phyloP scores from a whole-genome alignment of 257 asterid species.

The Echites panduratus region DNA sequence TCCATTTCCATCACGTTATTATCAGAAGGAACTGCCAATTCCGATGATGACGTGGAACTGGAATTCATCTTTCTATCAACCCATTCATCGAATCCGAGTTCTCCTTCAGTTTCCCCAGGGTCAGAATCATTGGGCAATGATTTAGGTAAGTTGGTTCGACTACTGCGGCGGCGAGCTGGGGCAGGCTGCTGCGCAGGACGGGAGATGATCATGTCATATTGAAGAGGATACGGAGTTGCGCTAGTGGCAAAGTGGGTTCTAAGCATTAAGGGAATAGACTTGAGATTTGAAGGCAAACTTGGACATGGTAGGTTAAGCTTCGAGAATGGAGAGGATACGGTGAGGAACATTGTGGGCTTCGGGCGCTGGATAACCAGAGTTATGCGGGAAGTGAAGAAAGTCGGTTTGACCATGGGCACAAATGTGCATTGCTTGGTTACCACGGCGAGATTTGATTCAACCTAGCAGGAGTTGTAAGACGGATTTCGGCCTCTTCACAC shows the following conservation, averaged over 20 bases:
- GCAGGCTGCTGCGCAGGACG: conserved; percentile 55
- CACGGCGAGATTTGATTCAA: not conserved
- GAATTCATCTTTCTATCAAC: conserved; percentile 52
- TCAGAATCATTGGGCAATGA: conserved; percentile 28
- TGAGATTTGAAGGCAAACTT: conserved; percentile 18
- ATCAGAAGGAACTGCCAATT: not conserved
- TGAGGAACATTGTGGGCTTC: conserved; percentile 12
- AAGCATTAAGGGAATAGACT: conserved; percentile 7
- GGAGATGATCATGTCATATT: conserved; percentile 81
- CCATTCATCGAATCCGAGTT: conserved; percentile 66
- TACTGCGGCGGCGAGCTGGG: conserved; percentile 32
- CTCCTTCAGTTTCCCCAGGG: conserved; percentile 35
- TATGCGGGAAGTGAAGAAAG: conserved; percentile 27
- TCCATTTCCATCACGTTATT: conserved; percentile 32
- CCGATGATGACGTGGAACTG: conserved; percentile 23
- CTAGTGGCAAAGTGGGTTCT: conserved; percentile 40
- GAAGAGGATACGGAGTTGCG: conserved; percentile 77
- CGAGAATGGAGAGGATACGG: conserved; percentile 11
- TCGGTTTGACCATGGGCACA: conserved; percentile 37
- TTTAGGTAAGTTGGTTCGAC: conserved; percentile 24
- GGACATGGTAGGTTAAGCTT: conserved; percentile 17
- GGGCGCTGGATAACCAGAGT: conserved; percentile 48
- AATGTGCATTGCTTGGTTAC: not conserved
- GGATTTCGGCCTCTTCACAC: not conserved
- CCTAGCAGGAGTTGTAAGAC: not conserved